A percentile compares a stretch with the other conserved stretches of the same genome.
Evolutionary conservation across 148 eudicot species (phyloP).

Genomic region (Rheum nobile): DNA sequence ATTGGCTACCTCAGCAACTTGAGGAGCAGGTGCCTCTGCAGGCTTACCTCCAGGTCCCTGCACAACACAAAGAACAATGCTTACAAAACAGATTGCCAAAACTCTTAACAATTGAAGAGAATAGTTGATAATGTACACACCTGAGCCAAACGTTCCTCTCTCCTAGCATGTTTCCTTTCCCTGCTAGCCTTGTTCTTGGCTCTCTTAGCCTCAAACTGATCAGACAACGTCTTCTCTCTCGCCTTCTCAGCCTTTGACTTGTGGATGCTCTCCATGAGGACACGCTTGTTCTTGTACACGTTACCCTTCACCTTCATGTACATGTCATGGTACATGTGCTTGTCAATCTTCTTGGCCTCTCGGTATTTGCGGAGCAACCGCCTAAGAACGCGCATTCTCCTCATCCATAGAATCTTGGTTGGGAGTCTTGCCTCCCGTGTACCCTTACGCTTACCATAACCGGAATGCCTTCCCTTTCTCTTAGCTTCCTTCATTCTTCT

Average conservation of each 20-base stretch:
- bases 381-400: constrained; percentile 56
- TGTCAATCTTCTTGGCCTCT: constrained; percentile 45
- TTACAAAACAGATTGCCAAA: background rate
- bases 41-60: constrained; percentile 30
- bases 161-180: constrained; percentile 54
- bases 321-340: constrained; percentile 65
- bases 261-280: constrained; percentile 50
- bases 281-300: constrained; percentile 55
- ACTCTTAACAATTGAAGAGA: too few relatives aligned
- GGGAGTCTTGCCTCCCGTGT: constrained; percentile 55
- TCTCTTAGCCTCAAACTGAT: constrained; percentile 61
- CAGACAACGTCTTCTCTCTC: constrained; percentile 49
- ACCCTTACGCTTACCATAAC: constrained; percentile 53
- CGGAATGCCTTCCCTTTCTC: constrained; percentile 59
- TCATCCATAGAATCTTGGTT: constrained; percentile 50
- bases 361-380: constrained; percentile 48
- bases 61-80: background rate
- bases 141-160: constrained; percentile 52
- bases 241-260: constrained; percentile 64
- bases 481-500: constrained; percentile 53
- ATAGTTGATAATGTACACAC: constrained; percentile 11
- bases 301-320: constrained; percentile 63
- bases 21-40: constrained; percentile 16
- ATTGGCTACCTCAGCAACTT: constrained; percentile 15
- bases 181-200: constrained; percentile 68